Base-by-base conservation (phyloP, 1,284 basidiomycete species). In the Microbotryum lychnidis-dioicae region DNA sequence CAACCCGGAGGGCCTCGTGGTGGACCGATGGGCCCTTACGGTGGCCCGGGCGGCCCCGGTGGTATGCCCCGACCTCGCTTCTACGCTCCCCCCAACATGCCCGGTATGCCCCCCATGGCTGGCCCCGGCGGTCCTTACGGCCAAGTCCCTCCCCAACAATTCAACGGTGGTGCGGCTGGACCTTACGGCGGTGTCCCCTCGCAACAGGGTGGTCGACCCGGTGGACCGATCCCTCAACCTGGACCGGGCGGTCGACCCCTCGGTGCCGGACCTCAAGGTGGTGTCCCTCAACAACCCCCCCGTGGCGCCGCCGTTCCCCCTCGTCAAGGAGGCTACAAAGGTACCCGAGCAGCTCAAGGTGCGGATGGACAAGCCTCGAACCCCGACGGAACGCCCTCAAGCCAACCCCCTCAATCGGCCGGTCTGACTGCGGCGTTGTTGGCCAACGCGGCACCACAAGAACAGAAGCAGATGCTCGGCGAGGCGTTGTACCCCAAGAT, bases 381-480 rank as follows among this genome's bases (percentile, higher is more conserved):
- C 77, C 68, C 44, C 65, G 65, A 31, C 64, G 68, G 51, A 63
- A 67, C 37, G 70, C 72, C 31, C 50, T 53, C 37, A 50, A 61
- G 29, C 54, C 62, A 63, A 51, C 66, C 61, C 56, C 33, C 31
- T 23, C 64, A 51, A 70, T 69, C 57, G 66, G 60, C 62, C 10
- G 68, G 69, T n/a, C 73, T 80, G 59, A 79, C 75, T 66, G 76
- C 79, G 37, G 77, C 78, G 60, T 71, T 84, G 31, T 82, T 97
- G 63, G 85, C 86, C 59, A 83, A 79, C 71, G 86, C 86, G 23
- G 80, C 83, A 54, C 86, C 89, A 54, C 83, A 86, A 80, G 91
- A 94, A 77, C 91, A 94, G 82, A 97, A 96, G 82, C 92, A 96
- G 78, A 89, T 92, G 86, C 81, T 96, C 60, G 91, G 91, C 72